Base-by-base conservation (phyloP, 768 basidiomycete genomes). In the Gyrodon lividus region DNA sequence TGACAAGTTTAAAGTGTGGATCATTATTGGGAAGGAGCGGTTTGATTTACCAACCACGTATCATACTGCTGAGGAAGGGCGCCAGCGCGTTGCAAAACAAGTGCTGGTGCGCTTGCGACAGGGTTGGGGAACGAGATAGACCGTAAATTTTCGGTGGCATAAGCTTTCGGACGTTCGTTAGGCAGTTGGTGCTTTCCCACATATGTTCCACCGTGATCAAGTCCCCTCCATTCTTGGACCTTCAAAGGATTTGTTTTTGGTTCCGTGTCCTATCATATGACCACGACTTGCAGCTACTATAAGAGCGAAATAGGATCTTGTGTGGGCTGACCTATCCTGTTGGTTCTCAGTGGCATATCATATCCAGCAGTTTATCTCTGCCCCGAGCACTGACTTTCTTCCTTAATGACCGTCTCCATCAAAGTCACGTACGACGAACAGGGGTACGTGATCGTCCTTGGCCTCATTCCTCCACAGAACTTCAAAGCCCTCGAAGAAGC, bases 371-470 rank as follows among this genome's bases (percentile, higher is more conserved):
- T 13, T 23, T 28, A 35, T 19, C 23, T 20, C 22, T 14, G 28
- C 16, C 9, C 4, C 10, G 4, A 6, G 16, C 22, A 7, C 14
- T 41, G 40, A 24, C 22, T 26, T 6, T 13, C n/a, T 26, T 37
- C 33, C 20, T 35, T n/a, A 19, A n/a, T 46, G 43, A 41, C 45
- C 9, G 28, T 46, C 8, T 38, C 65, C 34, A 43, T 77, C 48
- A 87, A 81, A 63, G 58, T 63, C 8, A 63, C 62, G 6, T 89
- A 87, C 72, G 79, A 86, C 43, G 62, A 72, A 12, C 74, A 84
- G 49, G 89, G 89, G 20, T 90, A 77, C 63, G 82, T 87, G 23
- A 71, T 89, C 42, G 66, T 89, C 3, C 78, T 77, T 0, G 72
- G 70, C 26, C 81, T 90, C 41, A 68, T 89, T 44, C 59, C 74